Base-by-base conservation (phyloP, 768 basidiomycete genomes). In the Sarcodon aspratus region DNA sequence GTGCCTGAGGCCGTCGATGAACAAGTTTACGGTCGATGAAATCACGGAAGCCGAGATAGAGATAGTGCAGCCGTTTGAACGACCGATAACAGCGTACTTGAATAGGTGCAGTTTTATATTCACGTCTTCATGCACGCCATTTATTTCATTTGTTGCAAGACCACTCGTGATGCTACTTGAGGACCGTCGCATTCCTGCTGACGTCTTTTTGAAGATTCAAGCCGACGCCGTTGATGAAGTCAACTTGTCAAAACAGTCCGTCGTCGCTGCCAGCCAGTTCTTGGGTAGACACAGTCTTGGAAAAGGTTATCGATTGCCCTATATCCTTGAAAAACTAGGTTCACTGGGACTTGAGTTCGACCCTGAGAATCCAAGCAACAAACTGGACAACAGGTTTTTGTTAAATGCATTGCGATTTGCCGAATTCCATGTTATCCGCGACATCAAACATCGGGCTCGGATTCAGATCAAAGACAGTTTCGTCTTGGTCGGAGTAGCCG, bases 111-210 rank as follows among this genome's bases (percentile, higher is more conserved):
- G 10, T 33, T 49, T 15, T 32, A 27, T 36, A 33, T 13, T 17
- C n/a, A 18, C 15, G 27, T 42, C 40, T 17, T 27, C 40, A 42
- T 42, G 13, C 8, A 13, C 13, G 40, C 40, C 40, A 17, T 27
- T 42, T 4, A 42, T 11, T 9, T n/a, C 9, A 13, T 18, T 36
- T 17, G 43, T 32, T 11, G 21, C 1, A 45, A 90, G 87, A 48
- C 76, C 85, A 2, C 60, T 89, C 10, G 73, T 90, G 31, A 88
- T 84, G 80, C 68, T 87, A 3, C 67, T 93, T 7, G 90, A 93
- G 59, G 83, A 85, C 52, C 71, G 82, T 9, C 81, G 80, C 1
- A 80, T 89, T 12, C 65, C 67, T 7, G 68, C 63, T 51, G 68
- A 79, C 0, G 71, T 66, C 3, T 86, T 93, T 57, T 43, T 79